phyloP scores from a whole-genome alignment of 805 yeast genomes.

The Cephaloascus albidus region DNA sequence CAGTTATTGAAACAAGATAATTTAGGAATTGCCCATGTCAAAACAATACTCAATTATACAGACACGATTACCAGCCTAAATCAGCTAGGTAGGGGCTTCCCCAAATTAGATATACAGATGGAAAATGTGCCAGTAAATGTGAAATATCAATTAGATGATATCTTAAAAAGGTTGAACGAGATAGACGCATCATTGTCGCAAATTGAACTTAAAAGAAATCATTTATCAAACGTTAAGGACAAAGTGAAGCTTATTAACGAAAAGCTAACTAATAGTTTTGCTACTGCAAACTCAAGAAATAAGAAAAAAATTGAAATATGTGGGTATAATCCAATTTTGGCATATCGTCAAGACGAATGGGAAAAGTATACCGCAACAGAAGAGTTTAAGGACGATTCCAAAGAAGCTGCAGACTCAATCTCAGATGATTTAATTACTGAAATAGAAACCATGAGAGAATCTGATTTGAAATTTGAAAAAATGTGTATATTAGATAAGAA shows the following conservation, averaged over 20 bases:
- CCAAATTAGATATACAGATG: background rate
- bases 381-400: background rate
- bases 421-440: conserved; percentile 1
- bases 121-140: conserved; percentile 9
- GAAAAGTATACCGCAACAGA: background rate
- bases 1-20: conserved; percentile 8
- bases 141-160: conserved; percentile 8
- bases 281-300: conserved; percentile 7
- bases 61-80: conserved; percentile 12
- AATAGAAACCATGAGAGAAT: conserved; percentile 6
- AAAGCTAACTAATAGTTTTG: conserved; percentile 9
- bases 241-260: conserved; percentile 28
- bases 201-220: conserved; percentile 9
- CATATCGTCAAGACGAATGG: conserved; percentile 1
- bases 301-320: conserved; percentile 39
- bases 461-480: conserved; percentile 6
- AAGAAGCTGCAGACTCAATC: conserved; percentile 3
- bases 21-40: conserved; percentile 11
- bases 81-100: background rate
- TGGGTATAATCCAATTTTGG: conserved; percentile 32
- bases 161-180: conserved; percentile 9
- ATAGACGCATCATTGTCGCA: conserved; percentile 7
- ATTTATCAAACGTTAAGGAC: conserved; percentile 23
- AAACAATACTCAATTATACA: conserved; percentile 14
- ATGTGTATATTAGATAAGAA: conserved; percentile 44